Evolutionary conservation across 441 rosid genomes (phyloP).

Genomic region (Biscutella laevigata): DNA sequence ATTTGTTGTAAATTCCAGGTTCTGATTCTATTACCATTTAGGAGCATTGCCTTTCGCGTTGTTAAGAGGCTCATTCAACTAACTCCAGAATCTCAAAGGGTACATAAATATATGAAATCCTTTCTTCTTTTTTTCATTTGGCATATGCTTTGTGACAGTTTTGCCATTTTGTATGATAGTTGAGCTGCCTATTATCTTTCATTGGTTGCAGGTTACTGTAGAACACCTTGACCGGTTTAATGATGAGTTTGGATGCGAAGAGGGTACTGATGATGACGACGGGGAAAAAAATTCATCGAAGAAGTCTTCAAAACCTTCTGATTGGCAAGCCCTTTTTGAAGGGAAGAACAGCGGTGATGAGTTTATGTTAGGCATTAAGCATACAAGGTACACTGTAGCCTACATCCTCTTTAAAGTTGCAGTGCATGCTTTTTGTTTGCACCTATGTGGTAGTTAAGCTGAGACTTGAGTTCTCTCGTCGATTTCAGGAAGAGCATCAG

Average conservation of each 20-base stretch:
- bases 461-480: not conserved
- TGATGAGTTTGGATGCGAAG: constrained; percentile 66
- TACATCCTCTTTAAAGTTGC: not conserved
- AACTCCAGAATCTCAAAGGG: constrained; percentile 72
- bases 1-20: constrained; percentile 40
- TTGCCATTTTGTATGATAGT: not conserved
- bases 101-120: constrained; percentile 22
- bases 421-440: constrained; percentile 1
- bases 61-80: constrained; percentile 72
- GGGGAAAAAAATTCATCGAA: constrained; percentile 20
- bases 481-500: constrained; percentile 67
- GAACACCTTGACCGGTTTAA: constrained; percentile 71
- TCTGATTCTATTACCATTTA: constrained; percentile 69
- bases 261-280: constrained; percentile 36
- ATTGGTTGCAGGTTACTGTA: constrained; percentile 55
- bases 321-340: constrained; percentile 73
- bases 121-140: not conserved
- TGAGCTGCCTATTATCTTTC: not conserved
- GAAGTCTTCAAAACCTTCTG: constrained; percentile 73
- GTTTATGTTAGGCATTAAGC: constrained; percentile 83
- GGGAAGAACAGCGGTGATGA: constrained; percentile 46
- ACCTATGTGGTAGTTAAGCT: constrained; percentile 2
- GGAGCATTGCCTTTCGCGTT: constrained; percentile 61
- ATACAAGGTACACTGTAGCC: constrained; percentile 55
- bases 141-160: not conserved